Evolutionary conservation across 371 early-diverging fungal species (phyloP), one percentile per base, ranked within the genome.

Genomic region (Circinella minor): DNA sequence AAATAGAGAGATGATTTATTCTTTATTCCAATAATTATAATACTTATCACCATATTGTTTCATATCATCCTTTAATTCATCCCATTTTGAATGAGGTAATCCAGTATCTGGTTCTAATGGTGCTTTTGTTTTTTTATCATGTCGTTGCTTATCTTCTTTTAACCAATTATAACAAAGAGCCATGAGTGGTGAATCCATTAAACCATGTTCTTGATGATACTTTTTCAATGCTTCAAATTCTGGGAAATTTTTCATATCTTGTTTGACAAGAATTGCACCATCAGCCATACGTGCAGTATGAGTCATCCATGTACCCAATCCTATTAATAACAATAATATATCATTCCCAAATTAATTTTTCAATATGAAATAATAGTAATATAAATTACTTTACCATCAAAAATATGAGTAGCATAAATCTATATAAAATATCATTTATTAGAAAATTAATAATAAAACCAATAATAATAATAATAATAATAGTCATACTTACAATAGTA

Each of bases 341-440:
- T 69, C 43, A 43, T 43, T 54, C 36, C 11, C 62, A 34, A 34
- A 18, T 4, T 27, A 54, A 36, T 17, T n/a, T 7, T 20, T 51
- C 51, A 51, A 7, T 51, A 51, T 47, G 47, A 51, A 51, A 14
- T 39, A 17, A 67, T n/a, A 15, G 51, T 5, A 13, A 38, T 18
- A 6, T 7, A 15, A n/a, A 7, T 34, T 18, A 17, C 4, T 66
- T 71, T 77, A 38, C 88, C 88, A 71, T 86, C 89, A 77, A 89
- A 89, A 51, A 90, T 89, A 76, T 92, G 92, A 7, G 92, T 92
- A 4, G 89, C 88, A 74, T 91, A 90, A 9, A 92, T 67, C 83
- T 81, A 71, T 11, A 27, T 27, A 27, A 27, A 27, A 27, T 27
- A 2, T 27, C 27, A 27, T 27, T 27, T 2, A 27, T 27, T 27